Evolutionary conservation across 2,329 filamentous ascomycete species (phyloP).

Genomic region (Penicillium freii): DNA sequence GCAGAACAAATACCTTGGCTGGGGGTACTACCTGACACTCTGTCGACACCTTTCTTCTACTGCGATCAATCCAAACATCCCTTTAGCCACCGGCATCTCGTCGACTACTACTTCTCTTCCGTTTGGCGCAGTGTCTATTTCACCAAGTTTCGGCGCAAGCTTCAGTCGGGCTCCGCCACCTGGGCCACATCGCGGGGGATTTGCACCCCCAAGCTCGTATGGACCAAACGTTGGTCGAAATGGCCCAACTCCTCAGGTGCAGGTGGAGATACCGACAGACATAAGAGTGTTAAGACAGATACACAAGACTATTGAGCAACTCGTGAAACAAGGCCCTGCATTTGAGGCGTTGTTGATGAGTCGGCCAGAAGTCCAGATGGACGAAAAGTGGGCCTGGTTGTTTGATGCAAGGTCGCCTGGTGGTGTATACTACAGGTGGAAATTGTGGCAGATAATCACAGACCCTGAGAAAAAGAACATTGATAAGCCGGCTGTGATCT

Average conservation of each 20-base stretch:
- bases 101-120: slow-evolving; percentile 58
- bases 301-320: slow-evolving; percentile 78
- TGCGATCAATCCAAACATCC: slow-evolving; percentile 57
- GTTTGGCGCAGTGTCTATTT: slow-evolving; percentile 72
- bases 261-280: slow-evolving; percentile 72
- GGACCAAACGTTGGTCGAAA: slow-evolving; percentile 48
- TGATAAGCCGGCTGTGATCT: slow-evolving; percentile 58
- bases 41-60: slow-evolving; percentile 80
- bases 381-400: slow-evolving; percentile 91
- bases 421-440: slow-evolving; percentile 90
- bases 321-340: slow-evolving; percentile 77
- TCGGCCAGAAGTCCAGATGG: slow-evolving; percentile 73
- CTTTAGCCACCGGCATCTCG: slow-evolving; percentile 48
- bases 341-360: slow-evolving; percentile 94
- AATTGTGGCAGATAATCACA: slow-evolving; percentile 82
- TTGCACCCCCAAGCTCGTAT: slow-evolving; percentile 76
- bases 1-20: slow-evolving; percentile 81
- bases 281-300: slow-evolving; percentile 78
- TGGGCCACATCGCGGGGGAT: slow-evolving; percentile 57
- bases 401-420: slow-evolving; percentile 79
- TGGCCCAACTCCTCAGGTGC: slow-evolving; percentile 60
- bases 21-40: slow-evolving; percentile 75
- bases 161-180: slow-evolving; percentile 51
- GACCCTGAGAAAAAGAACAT: slow-evolving; percentile 49
- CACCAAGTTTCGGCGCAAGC: slow-evolving; percentile 47